phyloP scores from a whole-genome alignment of 2,329 filamentous ascomycete genomes.

The Penicillium sp. region DNA sequence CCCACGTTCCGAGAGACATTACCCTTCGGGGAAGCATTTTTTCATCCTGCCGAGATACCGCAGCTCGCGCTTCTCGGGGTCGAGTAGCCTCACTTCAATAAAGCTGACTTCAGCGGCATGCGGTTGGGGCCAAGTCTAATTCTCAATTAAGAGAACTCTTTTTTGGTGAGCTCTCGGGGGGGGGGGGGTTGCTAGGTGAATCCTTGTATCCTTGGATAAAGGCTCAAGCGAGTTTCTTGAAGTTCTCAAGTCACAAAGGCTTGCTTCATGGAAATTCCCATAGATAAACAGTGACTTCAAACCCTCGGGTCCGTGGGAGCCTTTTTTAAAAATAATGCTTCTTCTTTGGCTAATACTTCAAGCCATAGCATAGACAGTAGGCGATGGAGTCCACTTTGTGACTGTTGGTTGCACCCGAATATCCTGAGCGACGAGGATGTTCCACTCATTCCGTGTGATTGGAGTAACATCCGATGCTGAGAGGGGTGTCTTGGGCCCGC shows the following conservation, averaged over 20 bases:
- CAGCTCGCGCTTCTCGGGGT: background rate
- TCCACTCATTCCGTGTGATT: conserved; percentile 49
- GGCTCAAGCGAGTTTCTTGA: background rate
- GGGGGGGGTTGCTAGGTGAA: too few relatives aligned
- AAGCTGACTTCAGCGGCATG: background rate
- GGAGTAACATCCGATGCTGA: conserved; percentile 50
- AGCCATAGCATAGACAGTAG: conserved; percentile 36
- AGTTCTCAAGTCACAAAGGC: background rate
- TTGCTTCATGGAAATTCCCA: background rate
- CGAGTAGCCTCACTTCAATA: background rate
- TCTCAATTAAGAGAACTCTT: too few relatives aligned
- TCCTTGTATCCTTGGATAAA: background rate
- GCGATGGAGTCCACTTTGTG: conserved; percentile 45
- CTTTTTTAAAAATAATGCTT: background rate
- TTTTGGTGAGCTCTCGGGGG: too few relatives aligned
- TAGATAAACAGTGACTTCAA: too few relatives aligned
- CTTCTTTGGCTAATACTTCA: conserved; percentile 22
- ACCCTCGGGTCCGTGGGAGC: background rate
- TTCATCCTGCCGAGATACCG: background rate
- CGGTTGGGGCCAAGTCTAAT: too few relatives aligned
- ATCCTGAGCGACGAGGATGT: conserved; percentile 41
- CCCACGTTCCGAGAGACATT: background rate
- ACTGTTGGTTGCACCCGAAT: conserved; percentile 37
- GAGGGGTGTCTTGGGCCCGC: conserved; percentile 45
- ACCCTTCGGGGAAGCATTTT: background rate